phyloP scores from a whole-genome alignment of 1,139 yeast genomes.

The Saccharomyces hybrid region DNA sequence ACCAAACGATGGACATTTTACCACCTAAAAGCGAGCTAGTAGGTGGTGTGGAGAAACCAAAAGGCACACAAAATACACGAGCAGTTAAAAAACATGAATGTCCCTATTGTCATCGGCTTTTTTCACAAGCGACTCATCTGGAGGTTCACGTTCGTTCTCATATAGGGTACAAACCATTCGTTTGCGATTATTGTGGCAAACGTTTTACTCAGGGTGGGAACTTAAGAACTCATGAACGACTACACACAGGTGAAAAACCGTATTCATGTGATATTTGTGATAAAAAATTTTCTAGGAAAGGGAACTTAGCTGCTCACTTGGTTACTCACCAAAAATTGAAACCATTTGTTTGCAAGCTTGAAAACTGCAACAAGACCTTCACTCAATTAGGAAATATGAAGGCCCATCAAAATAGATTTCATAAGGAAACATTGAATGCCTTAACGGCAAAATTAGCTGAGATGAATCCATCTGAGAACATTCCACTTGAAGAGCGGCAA shows the following conservation, averaged over 20 bases:
- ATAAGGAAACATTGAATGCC: constrained; percentile 57
- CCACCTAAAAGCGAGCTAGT: constrained; percentile 64
- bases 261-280: constrained; percentile 72
- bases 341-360: constrained; percentile 76
- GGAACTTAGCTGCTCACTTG: constrained; percentile 81
- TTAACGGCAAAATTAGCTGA: constrained; percentile 59
- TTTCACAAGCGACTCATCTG: constrained; percentile 68
- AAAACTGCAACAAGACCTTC: constrained; percentile 75
- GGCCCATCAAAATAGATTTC: constrained; percentile 89
- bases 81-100: constrained; percentile 56
- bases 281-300: constrained; percentile 76
- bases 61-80: constrained; percentile 29
- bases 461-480: constrained; percentile 37
- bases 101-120: constrained; percentile 60
- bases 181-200: constrained; percentile 71
- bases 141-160: constrained; percentile 76
- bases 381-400: constrained; percentile 90
- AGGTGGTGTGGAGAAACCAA: constrained; percentile 76
- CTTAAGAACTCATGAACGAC: constrained; percentile 73
- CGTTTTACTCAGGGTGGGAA: constrained; percentile 91
- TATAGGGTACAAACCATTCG: constrained; percentile 72
- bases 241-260: constrained; percentile 91
- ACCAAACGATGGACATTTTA: constrained; percentile 32
- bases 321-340: constrained; percentile 73
- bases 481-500: constrained; percentile 61